Evolutionary conservation across 2,329 filamentous ascomycete species (phyloP), one percentile per base, ranked within the genome.

Genomic region (Hirsutella thompsonii): DNA sequence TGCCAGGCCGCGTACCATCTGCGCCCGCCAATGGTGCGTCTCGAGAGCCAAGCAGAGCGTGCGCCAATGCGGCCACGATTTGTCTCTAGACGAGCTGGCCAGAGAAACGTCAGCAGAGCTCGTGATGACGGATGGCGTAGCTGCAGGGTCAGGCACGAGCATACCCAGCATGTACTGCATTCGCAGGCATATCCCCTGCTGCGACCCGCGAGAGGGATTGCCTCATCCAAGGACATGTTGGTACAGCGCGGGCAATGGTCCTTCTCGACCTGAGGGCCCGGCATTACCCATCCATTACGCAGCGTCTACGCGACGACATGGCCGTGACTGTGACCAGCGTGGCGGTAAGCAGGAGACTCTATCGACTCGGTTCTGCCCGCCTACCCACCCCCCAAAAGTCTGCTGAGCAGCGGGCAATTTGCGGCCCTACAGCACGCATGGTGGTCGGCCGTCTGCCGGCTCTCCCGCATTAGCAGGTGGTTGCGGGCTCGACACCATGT

Each of bases 171-270:
- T 26, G 23, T 26, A 26, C 11, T 26, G 23, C 6, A n/a, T 30
- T 32, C 18, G 23, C 39, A 36, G 11, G 23, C 18, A 10, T 13
- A 4, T 20, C 26, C 39, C 39, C 28, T 36, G 39, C 23, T 20
- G 30, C 20, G 33, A 29, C 13, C 33, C 38, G 33, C 36, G n/a
- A n/a, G 35, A n/a, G 35, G 35, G 36, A 14, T 28, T 19, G 30
- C 38, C 38, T 23, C 38, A 34, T 18, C 33, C 39, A 36, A 33
- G 21, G 33, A 32, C 34, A 41, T 34, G n/a, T n/a, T n/a, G 33
- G 37, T 36, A 35, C 42, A 18, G 35, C 34, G 21, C 14, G 28
- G n/a, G 28, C 30, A 35, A 4, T 8, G 1, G 13, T 34, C 19
- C 20, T 33, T 14, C 14, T 16, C n/a, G n/a, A n/a, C 32, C 32